Conservation (phyloP, 768 basidiomycete genomes). For the Mycena filopes region DNA sequence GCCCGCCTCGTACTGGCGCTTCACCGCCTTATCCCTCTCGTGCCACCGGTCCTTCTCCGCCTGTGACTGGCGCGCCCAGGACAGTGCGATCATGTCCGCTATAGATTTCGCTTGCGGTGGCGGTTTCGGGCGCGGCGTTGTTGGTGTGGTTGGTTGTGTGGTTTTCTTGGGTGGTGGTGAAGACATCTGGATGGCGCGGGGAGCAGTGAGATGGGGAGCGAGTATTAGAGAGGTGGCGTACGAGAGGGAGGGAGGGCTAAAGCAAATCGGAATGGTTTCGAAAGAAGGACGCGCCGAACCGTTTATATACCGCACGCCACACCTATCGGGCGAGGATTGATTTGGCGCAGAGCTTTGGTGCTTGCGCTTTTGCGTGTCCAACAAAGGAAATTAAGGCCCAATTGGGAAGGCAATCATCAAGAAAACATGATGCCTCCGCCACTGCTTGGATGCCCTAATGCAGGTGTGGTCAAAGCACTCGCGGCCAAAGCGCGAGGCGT, state of each 20-base stretch:
- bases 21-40: conserved; percentile 58
- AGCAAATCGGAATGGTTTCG: conserved; percentile 4
- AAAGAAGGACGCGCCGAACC: conserved; percentile 16
- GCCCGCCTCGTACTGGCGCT: conserved; percentile 58
- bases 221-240: conserved; percentile 6
- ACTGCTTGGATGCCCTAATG: no score
- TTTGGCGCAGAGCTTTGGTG: background rate
- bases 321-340: conserved; percentile 25
- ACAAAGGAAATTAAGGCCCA: no score
- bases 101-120: conserved; percentile 54
- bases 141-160: conserved; percentile 26
- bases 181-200: conserved; percentile 54
- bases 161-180: conserved; percentile 39
- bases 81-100: conserved; percentile 73
- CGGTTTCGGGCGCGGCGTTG: conserved; percentile 32
- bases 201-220: conserved; percentile 2
- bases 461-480: no score
- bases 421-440: no score
- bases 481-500: conserved; percentile 1
- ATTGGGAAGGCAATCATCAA: conserved; percentile 14
- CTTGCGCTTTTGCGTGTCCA: no score
- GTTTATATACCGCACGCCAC: conserved; percentile 27
- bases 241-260: conserved; percentile 2
- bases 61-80: conserved; percentile 71
- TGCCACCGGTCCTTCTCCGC: conserved; percentile 72